Conservation (phyloP, 2,329 filamentous ascomycete genomes). For the Fusarium humuli region DNA sequence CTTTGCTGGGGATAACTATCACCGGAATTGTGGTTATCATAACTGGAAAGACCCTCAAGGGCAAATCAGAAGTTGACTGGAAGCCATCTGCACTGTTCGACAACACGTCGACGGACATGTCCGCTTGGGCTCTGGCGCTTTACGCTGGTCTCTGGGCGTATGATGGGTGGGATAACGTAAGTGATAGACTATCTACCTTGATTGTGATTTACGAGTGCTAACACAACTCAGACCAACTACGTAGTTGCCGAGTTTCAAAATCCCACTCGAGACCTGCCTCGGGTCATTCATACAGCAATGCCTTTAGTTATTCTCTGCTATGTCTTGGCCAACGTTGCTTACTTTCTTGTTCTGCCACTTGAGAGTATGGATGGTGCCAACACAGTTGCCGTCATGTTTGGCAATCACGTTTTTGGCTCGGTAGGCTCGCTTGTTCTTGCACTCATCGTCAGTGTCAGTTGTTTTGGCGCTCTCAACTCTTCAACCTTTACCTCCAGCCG, state of each 20-base stretch:
- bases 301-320: slow-evolving; percentile 92
- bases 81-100: slow-evolving; percentile 90
- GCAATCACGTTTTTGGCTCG: slow-evolving; percentile 87
- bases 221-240: slow-evolving; percentile 82
- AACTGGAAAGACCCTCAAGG: slow-evolving; percentile 84
- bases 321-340: slow-evolving; percentile 89
- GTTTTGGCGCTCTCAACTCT: slow-evolving; percentile 94
- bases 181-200: slow-evolving; percentile 50
- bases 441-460: slow-evolving; percentile 88
- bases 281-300: slow-evolving; percentile 96
- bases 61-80: slow-evolving; percentile 84
- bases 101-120: slow-evolving; percentile 81
- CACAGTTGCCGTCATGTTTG: slow-evolving; percentile 96
- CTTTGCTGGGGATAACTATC: slow-evolving; percentile 85
- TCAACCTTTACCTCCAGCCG: slow-evolving; percentile 93
- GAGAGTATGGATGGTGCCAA: slow-evolving; percentile 86
- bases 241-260: slow-evolving; percentile 97
- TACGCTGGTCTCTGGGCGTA: slow-evolving; percentile 98
- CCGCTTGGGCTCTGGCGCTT: slow-evolving; percentile 90
- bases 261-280: slow-evolving; percentile 86
- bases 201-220: not conserved
- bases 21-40: slow-evolving; percentile 89
- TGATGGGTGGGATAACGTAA: slow-evolving; percentile 98
- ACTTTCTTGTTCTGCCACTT: slow-evolving; percentile 91
- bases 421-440: slow-evolving; percentile 86